Percentiles rank a stretch among this genome's conserved stretches.
Evolutionary conservation across 257 asterid species (phyloP).

Genomic region (Galeopsis tetrahit): DNA sequence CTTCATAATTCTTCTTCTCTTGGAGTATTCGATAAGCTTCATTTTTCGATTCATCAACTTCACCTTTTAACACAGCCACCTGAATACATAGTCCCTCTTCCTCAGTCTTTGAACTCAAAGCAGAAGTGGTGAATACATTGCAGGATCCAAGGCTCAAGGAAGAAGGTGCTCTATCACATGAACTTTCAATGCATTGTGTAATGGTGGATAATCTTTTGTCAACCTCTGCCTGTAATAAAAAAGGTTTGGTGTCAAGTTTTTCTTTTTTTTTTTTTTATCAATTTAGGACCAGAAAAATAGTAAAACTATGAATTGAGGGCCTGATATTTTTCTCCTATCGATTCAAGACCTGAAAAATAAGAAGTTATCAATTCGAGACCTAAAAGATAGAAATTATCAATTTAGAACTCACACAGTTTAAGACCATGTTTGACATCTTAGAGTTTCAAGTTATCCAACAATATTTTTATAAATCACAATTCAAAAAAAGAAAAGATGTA

Average conservation of each 20-base stretch:
- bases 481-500: no score
- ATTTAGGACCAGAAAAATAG: no score
- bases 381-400: no score
- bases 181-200: constrained; percentile 26
- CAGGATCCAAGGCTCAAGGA: constrained; percentile 38
- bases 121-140: constrained; percentile 40
- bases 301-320: no score
- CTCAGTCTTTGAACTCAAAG: constrained; percentile 36
- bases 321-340: no score
- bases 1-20: constrained; percentile 54
- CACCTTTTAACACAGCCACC: constrained; percentile 45
- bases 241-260: constrained; percentile 34
- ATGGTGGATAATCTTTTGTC: constrained; percentile 1
- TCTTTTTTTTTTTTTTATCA: no score
- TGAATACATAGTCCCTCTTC: constrained; percentile 49
- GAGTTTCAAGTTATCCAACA: no score
- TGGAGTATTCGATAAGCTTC: constrained; percentile 51
- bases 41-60: constrained; percentile 47
- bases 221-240: constrained; percentile 29
- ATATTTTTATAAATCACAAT: no score
- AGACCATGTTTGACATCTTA: no score
- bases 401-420: no score
- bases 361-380: no score
- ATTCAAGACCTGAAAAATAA: no score
- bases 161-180: constrained; percentile 35